phyloP scores from a whole-genome alignment of 1,284 basidiomycete genomes.

The Vanrija sp. region DNA sequence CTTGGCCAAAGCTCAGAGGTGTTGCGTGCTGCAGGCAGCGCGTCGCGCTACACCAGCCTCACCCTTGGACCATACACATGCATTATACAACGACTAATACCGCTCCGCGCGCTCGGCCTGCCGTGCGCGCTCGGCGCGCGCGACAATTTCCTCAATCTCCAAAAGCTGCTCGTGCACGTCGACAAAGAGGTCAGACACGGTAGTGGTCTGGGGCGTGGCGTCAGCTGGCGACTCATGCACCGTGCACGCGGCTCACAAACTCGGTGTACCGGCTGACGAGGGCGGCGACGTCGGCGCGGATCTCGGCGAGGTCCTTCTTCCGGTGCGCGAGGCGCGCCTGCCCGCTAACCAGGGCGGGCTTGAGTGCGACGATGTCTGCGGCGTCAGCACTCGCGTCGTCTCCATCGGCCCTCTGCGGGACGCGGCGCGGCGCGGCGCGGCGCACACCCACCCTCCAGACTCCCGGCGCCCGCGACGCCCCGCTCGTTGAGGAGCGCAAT shows the following conservation, averaged over 20 bases:
- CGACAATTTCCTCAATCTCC: slow-evolving; percentile 33
- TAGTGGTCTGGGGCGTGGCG: slow-evolving; percentile 25
- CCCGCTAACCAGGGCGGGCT: slow-evolving; percentile 18
- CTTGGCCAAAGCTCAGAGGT: no score
- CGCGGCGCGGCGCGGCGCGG: neutral
- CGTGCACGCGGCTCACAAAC: no score
- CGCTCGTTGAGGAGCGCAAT: slow-evolving; percentile 29
- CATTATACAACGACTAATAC: slow-evolving; percentile 18
- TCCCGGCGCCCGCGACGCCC: slow-evolving; percentile 35
- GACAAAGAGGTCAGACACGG: slow-evolving; percentile 42
- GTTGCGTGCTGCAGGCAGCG: no score
- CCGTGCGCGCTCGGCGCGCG: slow-evolving; percentile 27
- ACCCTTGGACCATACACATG: no score
- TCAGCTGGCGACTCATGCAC: slow-evolving; percentile 2
- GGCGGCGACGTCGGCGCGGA: slow-evolving; percentile 21
- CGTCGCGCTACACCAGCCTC: no score
- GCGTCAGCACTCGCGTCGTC: no score
- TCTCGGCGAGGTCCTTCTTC: slow-evolving; percentile 14
- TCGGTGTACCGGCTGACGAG: slow-evolving; percentile 36
- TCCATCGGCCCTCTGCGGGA: no score
- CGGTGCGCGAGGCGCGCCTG: slow-evolving; percentile 8
- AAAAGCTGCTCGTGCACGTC: slow-evolving; percentile 37
- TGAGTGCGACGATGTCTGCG: slow-evolving; percentile 29
- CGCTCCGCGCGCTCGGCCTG: slow-evolving; percentile 25
- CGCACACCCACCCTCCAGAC: slow-evolving; percentile 30